Base-by-base conservation (phyloP, 1,139 yeast species). In the Protomyces inundatus region DNA sequence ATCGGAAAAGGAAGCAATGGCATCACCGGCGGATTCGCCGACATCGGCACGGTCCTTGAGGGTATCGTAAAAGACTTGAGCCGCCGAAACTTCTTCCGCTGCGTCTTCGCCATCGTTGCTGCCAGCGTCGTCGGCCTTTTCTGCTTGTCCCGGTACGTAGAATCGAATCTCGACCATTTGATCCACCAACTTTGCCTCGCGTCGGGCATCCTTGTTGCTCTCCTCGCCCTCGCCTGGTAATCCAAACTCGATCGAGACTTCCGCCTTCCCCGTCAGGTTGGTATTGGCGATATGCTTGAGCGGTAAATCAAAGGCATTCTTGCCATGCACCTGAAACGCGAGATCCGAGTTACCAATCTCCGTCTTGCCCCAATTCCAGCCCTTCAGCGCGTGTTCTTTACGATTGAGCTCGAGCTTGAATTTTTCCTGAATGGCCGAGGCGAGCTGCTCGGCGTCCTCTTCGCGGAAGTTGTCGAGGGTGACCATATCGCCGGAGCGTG, bases 351-450 rank as follows among this genome's bases (percentile, higher is more conserved):
- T 84, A 12, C 96, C 96, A 74, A 95, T 83, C 74, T 91, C 97
- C 9, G 93, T 81, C 68, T 86, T 85, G 64, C 99, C 99, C 98
- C 98, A 93, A 75, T 93, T 93, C 98, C 98, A 93, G 51, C 99
- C 99, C 76, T 97, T 84, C 70, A 93, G 79, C 4, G 97, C 88
- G 75, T 93, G 98, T 71, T 93, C 98, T 71, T 81, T 84, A 68
- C 83, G 86, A 70, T 93, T 98, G 68, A 95, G 80, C 62, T 82
- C 82, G 60, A 89, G 79, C 64, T 79, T 79, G 76, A 90, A 90
- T 71, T 88, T 83, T 70, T 91, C 81, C 72, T 88, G 91, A 70
- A 95, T 80, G 70, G 91, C 96, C 72, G 84, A 88, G 74, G 90
- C 91, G 72, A 93, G 78, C 68, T 88, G 81, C 67, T 85, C 84